These are phyloP conservation scores for Thymus mandschuricus DNA, from an alignment of 257 asterid genomes.

Conservation along the genomic window DNA sequence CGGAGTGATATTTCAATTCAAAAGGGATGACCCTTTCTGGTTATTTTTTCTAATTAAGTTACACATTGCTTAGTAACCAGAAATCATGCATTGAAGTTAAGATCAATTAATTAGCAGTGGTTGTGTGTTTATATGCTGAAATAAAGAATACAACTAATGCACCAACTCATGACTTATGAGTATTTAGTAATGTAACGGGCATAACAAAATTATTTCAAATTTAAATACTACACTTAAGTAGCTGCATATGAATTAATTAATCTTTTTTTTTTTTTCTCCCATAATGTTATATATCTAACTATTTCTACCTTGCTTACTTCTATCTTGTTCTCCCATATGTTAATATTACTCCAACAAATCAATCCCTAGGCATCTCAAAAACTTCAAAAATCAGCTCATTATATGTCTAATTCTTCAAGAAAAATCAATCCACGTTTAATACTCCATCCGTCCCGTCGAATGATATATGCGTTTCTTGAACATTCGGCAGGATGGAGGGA, in stretches of 20 bases:
- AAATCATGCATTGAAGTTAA: too few species aligned
- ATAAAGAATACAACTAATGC: slow-evolving; percentile 26
- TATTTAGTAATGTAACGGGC: slow-evolving; percentile 20
- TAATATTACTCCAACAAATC: not conserved
- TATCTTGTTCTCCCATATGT: not conserved
- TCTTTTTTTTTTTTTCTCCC: not conserved
- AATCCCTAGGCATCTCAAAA: not conserved
- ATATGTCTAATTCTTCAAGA: too few species aligned
- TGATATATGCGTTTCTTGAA: too few species aligned
- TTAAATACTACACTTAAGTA: not conserved
- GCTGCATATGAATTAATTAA: not conserved
- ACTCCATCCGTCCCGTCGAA: too few species aligned
- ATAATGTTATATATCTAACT: not conserved
- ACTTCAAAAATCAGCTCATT: too few species aligned
- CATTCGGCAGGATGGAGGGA: not conserved
- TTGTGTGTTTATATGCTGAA: slow-evolving; percentile 17
- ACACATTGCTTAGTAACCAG: not conserved
- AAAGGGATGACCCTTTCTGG: not conserved
- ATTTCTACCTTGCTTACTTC: not conserved
- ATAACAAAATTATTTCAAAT: not conserved
- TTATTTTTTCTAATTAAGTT: slow-evolving; percentile 19
- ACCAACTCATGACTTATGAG: slow-evolving; percentile 27
- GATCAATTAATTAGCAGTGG: not conserved
- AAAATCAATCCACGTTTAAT: too few species aligned
- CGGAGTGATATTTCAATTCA: not conserved